Evolutionary conservation across 164 flowering plant species (phyloP), one percentile per base, ranked within the genome.

Genomic region (Macadamia tetraphylla): DNA sequence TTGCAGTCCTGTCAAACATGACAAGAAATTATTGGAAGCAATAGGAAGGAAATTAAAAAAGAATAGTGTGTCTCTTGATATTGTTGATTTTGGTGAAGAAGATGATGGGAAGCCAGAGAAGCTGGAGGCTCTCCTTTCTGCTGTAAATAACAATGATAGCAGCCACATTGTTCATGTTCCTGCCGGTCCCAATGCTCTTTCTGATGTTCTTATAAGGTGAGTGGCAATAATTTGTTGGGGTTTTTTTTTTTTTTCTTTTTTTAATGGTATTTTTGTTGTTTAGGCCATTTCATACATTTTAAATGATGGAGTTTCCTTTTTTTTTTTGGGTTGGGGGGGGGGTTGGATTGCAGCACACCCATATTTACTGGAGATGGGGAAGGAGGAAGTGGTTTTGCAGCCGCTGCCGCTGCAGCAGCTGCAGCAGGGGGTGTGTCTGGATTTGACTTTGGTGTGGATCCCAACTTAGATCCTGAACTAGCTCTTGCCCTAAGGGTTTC

Each of bases 351-450:
- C 88, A 89, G 96, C 75, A 88, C 96, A 52, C 97, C 96, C 55
- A 82, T 95, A 65, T 92, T 95, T 77, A 90, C 91, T 67, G 96
- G 93, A 3, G 99, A 92, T 74, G 98, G 93, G 62, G 98, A 92
- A 76, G 97, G 94, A 52, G 91, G 94, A 81, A 90, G 91, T 78
- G 92, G 95, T 59, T 89, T 85, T 86, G 95, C 92, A 12, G 96
- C 96, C 1, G 94, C 96, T 0, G 98, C 96, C 0, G 96, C 97
- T 1, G 82, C 84, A 0, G 81, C 80, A 3, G 86, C 81, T 9
- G 81, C 86, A 13, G 84, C 80, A 29, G 81, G 77, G 67, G 80
- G 77, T 65, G 75, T 68, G 2, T 63, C 79, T 64, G 83, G 80
- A 11, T 83, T 73, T 73, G 86, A 81, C 53, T 81, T 81, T 75